These are phyloP conservation scores for Crithidia expoeki DNA, from an alignment of 208 protist species.

Conservation along the genomic window DNA sequence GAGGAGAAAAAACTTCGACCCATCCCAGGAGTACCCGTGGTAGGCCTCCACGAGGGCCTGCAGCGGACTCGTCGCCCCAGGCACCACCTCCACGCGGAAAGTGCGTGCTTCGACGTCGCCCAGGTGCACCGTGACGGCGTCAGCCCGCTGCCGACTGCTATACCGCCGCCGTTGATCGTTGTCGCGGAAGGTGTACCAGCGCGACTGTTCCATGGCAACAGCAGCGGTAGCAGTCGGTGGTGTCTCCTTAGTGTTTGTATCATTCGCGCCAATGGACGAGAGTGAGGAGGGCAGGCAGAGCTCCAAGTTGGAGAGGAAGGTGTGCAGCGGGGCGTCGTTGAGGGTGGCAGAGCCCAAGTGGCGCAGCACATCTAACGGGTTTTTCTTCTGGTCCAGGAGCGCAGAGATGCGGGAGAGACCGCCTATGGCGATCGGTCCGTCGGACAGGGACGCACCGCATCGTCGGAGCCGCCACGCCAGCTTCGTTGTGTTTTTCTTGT, in stretches of 20 bases:
- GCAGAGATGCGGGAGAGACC: neutral
- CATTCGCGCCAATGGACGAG: neutral
- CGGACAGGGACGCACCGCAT: neutral
- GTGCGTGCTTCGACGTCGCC: constrained; percentile 39
- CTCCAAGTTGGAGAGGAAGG: constrained; percentile 30
- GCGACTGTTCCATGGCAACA: constrained; percentile 1
- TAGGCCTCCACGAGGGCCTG: constrained; percentile 30
- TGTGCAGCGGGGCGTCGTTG: constrained; percentile 36
- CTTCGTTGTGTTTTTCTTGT: neutral
- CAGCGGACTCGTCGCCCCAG: constrained; percentile 33
- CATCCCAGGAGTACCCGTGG: constrained; percentile 35
- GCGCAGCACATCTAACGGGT: constrained; percentile 35
- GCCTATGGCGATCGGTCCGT: neutral
- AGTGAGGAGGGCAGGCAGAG: constrained; percentile 19
- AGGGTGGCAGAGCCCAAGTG: constrained; percentile 32
- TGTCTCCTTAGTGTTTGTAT: neutral
- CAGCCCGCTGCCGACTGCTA: constrained; percentile 6
- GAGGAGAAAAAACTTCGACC: constrained; percentile 40
- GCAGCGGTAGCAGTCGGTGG: neutral
- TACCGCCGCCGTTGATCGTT: constrained; percentile 8
- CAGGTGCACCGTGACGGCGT: constrained; percentile 39
- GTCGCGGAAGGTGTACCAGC: constrained; percentile 9
- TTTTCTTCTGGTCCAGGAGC: constrained; percentile 8
- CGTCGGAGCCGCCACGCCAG: constrained; percentile 14
- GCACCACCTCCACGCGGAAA: constrained; percentile 32